Evolutionary conservation across 1,139 yeast species (phyloP).

Genomic region (Wickerhamiella infanticola): DNA sequence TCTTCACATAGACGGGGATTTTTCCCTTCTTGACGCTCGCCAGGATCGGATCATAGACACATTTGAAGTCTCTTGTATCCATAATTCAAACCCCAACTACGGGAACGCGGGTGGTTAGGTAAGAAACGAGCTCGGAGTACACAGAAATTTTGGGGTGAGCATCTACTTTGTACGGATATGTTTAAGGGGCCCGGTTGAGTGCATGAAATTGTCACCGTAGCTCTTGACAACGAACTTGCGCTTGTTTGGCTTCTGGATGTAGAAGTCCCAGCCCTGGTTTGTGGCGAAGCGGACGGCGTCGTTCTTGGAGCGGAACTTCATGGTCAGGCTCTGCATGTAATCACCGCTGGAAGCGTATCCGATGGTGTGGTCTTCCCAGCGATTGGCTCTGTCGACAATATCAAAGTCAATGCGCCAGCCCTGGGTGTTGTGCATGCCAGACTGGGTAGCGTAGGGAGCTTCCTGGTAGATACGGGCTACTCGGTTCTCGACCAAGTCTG

Average conservation of each 20-base stretch:
- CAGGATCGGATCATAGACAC: constrained; percentile 21
- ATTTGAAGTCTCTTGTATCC: neutral
- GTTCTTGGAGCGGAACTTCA: constrained; percentile 62
- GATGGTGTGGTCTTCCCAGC: constrained; percentile 84
- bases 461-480: constrained; percentile 66
- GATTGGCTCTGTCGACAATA: constrained; percentile 54
- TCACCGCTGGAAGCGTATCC: constrained; percentile 76
- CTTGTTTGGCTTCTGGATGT: constrained; percentile 65
- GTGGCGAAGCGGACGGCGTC: constrained; percentile 68
- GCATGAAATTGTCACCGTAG: constrained; percentile 57
- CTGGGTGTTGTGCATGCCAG: constrained; percentile 33
- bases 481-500: constrained; percentile 44
- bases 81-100: neutral
- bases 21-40: constrained; percentile 22
- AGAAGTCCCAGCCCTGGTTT: constrained; percentile 74
- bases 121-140: too few relatives aligned
- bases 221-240: constrained; percentile 64
- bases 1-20: constrained; percentile 42
- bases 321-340: constrained; percentile 72
- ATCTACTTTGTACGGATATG: constrained; percentile 63
- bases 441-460: constrained; percentile 70
- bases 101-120: too few relatives aligned
- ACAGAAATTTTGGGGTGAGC: too few relatives aligned
- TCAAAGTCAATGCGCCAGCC: constrained; percentile 82
- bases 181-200: constrained; percentile 57